Conservation (phyloP, 495 filamentous ascomycete species). For the Rusavskia elegans region DNA sequence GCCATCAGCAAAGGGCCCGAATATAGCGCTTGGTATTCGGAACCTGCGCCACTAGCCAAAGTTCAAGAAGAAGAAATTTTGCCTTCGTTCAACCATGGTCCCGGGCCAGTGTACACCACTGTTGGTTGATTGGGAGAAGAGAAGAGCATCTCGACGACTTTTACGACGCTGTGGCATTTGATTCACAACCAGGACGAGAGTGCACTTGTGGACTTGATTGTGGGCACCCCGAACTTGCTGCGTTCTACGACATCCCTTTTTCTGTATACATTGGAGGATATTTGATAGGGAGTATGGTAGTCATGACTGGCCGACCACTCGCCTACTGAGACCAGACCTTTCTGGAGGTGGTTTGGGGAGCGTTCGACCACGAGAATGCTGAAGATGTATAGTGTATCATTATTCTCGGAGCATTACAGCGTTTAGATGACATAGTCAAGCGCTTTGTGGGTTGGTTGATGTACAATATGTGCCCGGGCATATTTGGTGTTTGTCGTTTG, state of each 20-base stretch:
- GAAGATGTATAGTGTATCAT: no score
- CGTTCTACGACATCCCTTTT: neutral
- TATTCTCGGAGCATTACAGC: no score
- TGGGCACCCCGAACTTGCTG: neutral
- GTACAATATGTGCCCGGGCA: no score
- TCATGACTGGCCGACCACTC: no score
- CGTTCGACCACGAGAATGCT: no score
- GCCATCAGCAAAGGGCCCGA: slow-evolving; percentile 11
- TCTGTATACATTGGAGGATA: no score
- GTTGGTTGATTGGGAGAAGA: neutral
- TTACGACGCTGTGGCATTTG: neutral
- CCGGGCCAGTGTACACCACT: slow-evolving; percentile 7
- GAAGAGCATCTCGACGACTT: neutral
- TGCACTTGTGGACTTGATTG: neutral
- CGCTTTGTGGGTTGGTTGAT: no score
- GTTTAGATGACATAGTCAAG: no score
- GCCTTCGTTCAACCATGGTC: slow-evolving; percentile 10
- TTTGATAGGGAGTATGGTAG: no score
- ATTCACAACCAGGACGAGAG: neutral
- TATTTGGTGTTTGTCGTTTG: no score
- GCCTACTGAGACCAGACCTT: no score
- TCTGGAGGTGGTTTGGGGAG: no score
- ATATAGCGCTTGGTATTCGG: slow-evolving; percentile 12
- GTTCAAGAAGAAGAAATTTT: slow-evolving; percentile 15
- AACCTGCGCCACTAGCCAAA: slow-evolving; percentile 10